These are phyloP conservation scores for Crocinoboletus sp. DNA, from an alignment of 1,284 basidiomycete genomes.

Conservation along the genomic window DNA sequence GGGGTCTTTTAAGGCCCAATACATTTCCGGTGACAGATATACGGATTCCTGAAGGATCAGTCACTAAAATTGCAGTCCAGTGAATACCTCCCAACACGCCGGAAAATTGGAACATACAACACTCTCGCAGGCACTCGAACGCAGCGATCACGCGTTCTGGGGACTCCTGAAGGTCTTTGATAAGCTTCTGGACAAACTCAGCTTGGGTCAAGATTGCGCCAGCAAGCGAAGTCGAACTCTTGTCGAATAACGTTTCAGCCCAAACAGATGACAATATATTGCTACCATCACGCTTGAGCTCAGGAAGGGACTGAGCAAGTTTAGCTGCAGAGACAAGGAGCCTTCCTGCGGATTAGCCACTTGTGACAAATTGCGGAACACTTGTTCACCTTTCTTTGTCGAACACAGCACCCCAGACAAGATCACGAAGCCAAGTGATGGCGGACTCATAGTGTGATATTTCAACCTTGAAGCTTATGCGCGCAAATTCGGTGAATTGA, in stretches of 20 bases:
- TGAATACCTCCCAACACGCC: not conserved
- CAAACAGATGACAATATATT: conserved; percentile 76
- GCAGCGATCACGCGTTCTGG: conserved; percentile 70
- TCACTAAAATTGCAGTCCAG: conserved; percentile 46
- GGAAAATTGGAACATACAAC: conserved; percentile 46
- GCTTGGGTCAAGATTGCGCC: conserved; percentile 72
- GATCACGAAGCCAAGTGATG: conserved; percentile 85
- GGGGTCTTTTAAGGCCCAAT: conserved; percentile 64
- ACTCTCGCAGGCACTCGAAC: conserved; percentile 69
- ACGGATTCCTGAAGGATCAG: conserved; percentile 75
- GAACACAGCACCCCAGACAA: conserved; percentile 83
- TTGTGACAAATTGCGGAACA: not conserved
- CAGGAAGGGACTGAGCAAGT: conserved; percentile 88
- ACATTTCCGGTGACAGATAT: conserved; percentile 90
- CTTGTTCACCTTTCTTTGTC: conserved; percentile 69
- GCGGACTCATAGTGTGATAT: conserved; percentile 76
- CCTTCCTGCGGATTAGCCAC: conserved; percentile 38
- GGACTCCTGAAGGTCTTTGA: conserved; percentile 67
- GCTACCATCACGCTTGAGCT: conserved; percentile 88
- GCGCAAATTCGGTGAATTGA: conserved; percentile 72
- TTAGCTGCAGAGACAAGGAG: conserved; percentile 87
- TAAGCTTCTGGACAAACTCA: conserved; percentile 77
- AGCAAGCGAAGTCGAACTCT: conserved; percentile 71
- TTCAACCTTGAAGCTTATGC: conserved; percentile 84
- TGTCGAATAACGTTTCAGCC: conserved; percentile 64